These are phyloP conservation scores for Amphichorda felina DNA, from an alignment of 2,329 filamentous ascomycete genomes.

Conservation along the genomic window DNA sequence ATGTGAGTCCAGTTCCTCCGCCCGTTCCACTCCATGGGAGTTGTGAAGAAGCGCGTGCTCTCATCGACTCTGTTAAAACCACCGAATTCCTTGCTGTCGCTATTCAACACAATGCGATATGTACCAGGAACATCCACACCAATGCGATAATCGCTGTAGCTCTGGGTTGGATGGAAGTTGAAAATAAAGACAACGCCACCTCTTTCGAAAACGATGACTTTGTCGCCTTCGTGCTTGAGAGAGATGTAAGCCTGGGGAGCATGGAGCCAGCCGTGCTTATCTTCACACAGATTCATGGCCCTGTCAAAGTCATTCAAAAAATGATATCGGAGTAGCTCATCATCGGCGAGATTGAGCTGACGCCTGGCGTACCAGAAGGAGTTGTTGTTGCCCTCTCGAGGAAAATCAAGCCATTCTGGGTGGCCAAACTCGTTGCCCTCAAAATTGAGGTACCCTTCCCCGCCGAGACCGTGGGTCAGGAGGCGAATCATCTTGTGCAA, in stretches of 20 bases:
- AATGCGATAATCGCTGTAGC: slow-evolving; percentile 86
- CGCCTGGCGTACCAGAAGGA: slow-evolving; percentile 91
- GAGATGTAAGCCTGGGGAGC: slow-evolving; percentile 81
- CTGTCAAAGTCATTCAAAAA: slow-evolving; percentile 87
- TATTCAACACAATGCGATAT: slow-evolving; percentile 77
- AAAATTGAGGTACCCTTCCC: slow-evolving; percentile 96
- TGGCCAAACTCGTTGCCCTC: slow-evolving; percentile 98
- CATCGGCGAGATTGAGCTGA: slow-evolving; percentile 86
- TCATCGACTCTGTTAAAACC: slow-evolving; percentile 69
- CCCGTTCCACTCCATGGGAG: slow-evolving; percentile 79
- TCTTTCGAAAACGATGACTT: slow-evolving; percentile 91
- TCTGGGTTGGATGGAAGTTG: slow-evolving; percentile 82
- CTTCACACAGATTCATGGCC: slow-evolving; percentile 79
- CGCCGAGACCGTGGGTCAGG: slow-evolving; percentile 80
- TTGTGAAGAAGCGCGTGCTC: slow-evolving; percentile 84
- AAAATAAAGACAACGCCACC: slow-evolving; percentile 87
- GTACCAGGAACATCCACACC: slow-evolving; percentile 77
- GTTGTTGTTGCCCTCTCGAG: slow-evolving; percentile 82
- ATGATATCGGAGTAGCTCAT: slow-evolving; percentile 72
- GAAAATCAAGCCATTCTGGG: slow-evolving; percentile 98
- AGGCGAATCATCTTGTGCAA: slow-evolving; percentile 97
- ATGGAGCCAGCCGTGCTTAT: slow-evolving; percentile 85
- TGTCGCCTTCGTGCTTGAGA: slow-evolving; percentile 87
- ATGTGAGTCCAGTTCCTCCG: slow-evolving; percentile 86
- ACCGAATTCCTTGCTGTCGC: slow-evolving; percentile 66